These are phyloP conservation scores for Dovyalis caffra DNA, from an alignment of 345 rosid species.

Conservation along the genomic window DNA sequence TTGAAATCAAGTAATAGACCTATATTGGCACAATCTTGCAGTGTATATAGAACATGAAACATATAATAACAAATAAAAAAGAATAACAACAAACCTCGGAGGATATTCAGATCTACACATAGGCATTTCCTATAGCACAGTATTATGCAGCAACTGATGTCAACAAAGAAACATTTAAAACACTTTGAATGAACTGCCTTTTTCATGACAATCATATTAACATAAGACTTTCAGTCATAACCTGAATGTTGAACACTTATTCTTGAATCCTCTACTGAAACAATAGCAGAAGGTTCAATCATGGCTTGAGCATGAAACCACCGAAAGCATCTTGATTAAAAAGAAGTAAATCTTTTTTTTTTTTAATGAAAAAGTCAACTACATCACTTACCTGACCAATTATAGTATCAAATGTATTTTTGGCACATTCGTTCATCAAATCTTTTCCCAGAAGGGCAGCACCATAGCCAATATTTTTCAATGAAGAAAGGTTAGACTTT, in stretches of 20 bases:
- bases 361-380: neutral
- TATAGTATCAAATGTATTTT: neutral
- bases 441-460: neutral
- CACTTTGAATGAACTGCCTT: too few species aligned
- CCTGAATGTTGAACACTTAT: slow-evolving; percentile 53
- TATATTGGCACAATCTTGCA: too few species aligned
- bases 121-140: too few species aligned
- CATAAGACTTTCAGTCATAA: slow-evolving; percentile 71
- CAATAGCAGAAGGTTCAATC: slow-evolving; percentile 71
- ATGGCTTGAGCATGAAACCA: slow-evolving; percentile 73
- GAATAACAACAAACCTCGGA: too few species aligned
- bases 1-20: too few species aligned
- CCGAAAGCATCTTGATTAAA: neutral
- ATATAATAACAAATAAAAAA: too few species aligned
- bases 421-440: neutral
- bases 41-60: too few species aligned
- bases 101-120: too few species aligned
- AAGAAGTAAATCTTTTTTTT: slow-evolving; percentile 22
- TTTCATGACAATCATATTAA: too few species aligned
- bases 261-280: slow-evolving; percentile 56
- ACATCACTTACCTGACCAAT: neutral
- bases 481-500: neutral
- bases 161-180: too few species aligned
- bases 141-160: too few species aligned
- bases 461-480: neutral